Conservation (phyloP, 331 rosid species). For the Quercus lobata region DNA sequence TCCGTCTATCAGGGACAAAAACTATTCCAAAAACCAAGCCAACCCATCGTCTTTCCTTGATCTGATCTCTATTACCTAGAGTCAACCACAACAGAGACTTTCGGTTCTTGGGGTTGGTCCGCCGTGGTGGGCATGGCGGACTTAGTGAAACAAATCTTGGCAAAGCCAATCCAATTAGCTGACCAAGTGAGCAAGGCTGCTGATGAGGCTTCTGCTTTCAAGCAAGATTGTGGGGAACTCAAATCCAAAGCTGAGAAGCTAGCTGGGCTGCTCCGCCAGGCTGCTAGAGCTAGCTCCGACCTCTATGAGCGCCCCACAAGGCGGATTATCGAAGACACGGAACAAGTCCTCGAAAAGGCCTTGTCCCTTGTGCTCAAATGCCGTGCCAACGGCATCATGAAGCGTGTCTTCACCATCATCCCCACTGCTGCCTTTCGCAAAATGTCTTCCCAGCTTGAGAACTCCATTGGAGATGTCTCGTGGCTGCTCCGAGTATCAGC, state of each 20-base stretch:
- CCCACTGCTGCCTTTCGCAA: conserved; percentile 76
- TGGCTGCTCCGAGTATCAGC: conserved; percentile 88
- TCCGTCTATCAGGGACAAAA: conserved; percentile 16
- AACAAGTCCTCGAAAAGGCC: conserved; percentile 71
- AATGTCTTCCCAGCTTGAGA: conserved; percentile 59
- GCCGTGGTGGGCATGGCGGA: conserved; percentile 55
- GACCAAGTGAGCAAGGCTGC: conserved; percentile 75
- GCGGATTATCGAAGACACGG: conserved; percentile 79
- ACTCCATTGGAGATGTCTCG: conserved; percentile 76
- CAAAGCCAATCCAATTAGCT: conserved; percentile 75
- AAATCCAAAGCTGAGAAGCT: conserved; percentile 71
- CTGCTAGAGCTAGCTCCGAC: conserved; percentile 81
- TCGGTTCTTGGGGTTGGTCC: conserved; percentile 13
- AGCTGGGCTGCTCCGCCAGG: conserved; percentile 77
- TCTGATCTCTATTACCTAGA: conserved; percentile 1
- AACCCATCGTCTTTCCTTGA: background rate
- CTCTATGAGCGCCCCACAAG: conserved; percentile 83
- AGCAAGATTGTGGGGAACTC: conserved; percentile 64
- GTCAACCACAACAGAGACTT: background rate
- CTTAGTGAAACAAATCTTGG: conserved; percentile 68
- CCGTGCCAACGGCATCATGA: conserved; percentile 65
- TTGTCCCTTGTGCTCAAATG: conserved; percentile 59
- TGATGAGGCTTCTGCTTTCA: conserved; percentile 65
- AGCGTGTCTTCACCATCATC: conserved; percentile 71
- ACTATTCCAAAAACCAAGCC: background rate